phyloP scores from a whole-genome alignment of 2,329 filamentous ascomycete species.

The Trichoderma sp. region DNA sequence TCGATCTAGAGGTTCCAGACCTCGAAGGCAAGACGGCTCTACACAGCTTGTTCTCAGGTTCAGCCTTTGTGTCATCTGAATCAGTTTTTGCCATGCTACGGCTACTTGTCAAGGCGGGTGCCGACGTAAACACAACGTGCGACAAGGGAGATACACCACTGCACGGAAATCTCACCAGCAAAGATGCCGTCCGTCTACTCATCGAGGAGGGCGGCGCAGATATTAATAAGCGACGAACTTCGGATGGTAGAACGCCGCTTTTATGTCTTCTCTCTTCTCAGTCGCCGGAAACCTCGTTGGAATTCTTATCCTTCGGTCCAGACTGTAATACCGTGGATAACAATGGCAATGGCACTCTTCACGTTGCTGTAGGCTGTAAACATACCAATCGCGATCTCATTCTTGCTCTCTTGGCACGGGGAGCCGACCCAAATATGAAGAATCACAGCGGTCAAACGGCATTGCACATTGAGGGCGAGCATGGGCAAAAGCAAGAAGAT shows the following conservation, averaged over 20 bases:
- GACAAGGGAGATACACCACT: conserved; percentile 26
- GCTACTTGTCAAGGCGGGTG: conserved; percentile 28
- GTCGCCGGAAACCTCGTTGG: background rate
- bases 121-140: conserved; percentile 26
- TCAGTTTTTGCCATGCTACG: background rate
- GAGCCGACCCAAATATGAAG: conserved; percentile 28
- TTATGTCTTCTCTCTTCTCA: background rate
- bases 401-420: conserved; percentile 23
- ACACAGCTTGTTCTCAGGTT: conserved; percentile 21
- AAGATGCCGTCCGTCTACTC: conserved; percentile 29
- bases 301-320: conserved; percentile 5
- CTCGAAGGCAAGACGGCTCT: conserved; percentile 24
- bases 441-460: conserved; percentile 27
- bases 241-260: conserved; percentile 30
- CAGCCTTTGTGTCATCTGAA: background rate
- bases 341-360: conserved; percentile 27
- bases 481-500: background rate
- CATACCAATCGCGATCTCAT: background rate
- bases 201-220: conserved; percentile 28
- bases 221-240: conserved; percentile 26
- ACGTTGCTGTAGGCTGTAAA: conserved; percentile 14
- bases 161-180: conserved; percentile 4
- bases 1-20: background rate
- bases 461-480: conserved; percentile 5
- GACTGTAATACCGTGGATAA: conserved; percentile 26